Conservation (phyloP, 768 basidiomycete genomes). For the Lentinula guzmanii region DNA sequence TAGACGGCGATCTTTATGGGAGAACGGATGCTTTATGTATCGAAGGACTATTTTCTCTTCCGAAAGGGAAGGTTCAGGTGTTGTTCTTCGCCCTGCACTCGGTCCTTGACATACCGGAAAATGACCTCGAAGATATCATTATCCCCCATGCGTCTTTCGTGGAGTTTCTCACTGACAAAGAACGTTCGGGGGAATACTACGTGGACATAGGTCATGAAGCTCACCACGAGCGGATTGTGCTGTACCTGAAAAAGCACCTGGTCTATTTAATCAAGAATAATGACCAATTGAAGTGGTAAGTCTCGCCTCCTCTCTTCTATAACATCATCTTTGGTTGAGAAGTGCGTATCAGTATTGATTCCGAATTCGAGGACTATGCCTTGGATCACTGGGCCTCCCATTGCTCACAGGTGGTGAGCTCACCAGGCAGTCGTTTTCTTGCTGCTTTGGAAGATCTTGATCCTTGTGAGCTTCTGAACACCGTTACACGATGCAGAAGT, state of each 20-base stretch:
- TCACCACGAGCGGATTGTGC: not conserved
- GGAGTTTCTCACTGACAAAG: slow-evolving; percentile 24
- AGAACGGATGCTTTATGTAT: too few species aligned
- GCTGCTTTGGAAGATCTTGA: not conserved
- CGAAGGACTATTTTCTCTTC: slow-evolving; percentile 6
- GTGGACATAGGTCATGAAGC: slow-evolving; percentile 14
- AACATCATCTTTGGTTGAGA: too few species aligned
- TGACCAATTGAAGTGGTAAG: not conserved
- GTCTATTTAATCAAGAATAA: not conserved
- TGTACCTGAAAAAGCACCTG: not conserved
- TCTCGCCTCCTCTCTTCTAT: not conserved
- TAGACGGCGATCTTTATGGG: too few species aligned
- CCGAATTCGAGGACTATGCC: not conserved
- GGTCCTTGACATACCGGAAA: slow-evolving; percentile 7
- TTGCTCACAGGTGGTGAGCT: not conserved
- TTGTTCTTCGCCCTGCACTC: slow-evolving; percentile 7
- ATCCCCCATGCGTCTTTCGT: slow-evolving; percentile 26
- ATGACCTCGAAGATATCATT: slow-evolving; percentile 16
- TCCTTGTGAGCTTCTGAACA: not conserved
- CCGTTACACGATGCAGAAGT: not conserved
- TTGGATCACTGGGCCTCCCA: not conserved
- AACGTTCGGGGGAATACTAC: slow-evolving; percentile 21
- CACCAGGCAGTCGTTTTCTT: not conserved
- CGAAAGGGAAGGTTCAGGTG: not conserved
- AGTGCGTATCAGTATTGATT: too few species aligned